Percentiles rank a stretch among this genome's conserved stretches.
Evolutionary conservation across 139 green algal genomes (phyloP).

Genomic region (Picochlorum costavermella): DNA sequence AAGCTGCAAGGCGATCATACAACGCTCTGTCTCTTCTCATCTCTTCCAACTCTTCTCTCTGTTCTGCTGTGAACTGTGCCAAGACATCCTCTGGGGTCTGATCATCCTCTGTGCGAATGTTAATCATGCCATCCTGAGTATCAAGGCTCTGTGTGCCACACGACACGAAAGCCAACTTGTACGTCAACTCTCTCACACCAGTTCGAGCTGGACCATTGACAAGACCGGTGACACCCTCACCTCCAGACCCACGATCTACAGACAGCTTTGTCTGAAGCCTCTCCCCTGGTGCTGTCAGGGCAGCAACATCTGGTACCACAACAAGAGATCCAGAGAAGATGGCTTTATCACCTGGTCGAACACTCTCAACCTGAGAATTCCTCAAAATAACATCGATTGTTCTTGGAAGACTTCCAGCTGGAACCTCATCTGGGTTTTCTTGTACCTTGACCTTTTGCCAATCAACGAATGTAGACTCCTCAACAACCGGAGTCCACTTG

Average conservation of each 20-base stretch:
- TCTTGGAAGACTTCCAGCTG: constrained; percentile 84
- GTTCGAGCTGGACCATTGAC: constrained; percentile 37
- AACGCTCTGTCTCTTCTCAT: constrained; percentile 43
- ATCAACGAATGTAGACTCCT: constrained; percentile 93
- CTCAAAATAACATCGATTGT: constrained; percentile 94
- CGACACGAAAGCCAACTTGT: constrained; percentile 83
- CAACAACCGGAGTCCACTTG: constrained; percentile 69
- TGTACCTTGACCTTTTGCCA: constrained; percentile 97
- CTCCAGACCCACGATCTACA: constrained; percentile 22
- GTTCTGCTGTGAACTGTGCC: constrained; percentile 39
- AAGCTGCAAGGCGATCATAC: constrained; percentile 52
- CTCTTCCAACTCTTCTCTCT: constrained; percentile 26
- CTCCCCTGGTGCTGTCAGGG: constrained; percentile 52
- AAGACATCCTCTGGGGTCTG: constrained; percentile 51
- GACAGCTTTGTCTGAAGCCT: constrained; percentile 25
- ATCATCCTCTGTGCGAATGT: constrained; percentile 66
- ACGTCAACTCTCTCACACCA: constrained; percentile 85
- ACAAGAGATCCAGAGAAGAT: constrained; percentile 88
- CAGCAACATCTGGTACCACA: constrained; percentile 86
- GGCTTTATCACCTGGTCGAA: constrained; percentile 89
- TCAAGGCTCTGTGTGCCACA: constrained; percentile 49
- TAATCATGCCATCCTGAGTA: constrained; percentile 54
- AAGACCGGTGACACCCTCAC: constrained; percentile 60
- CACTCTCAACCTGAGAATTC: constrained; percentile 83
- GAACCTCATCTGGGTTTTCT: constrained; percentile 89